A percentile compares a stretch with the other conserved stretches of the same genome.
phyloP scores from a whole-genome alignment of 805 yeast genomes.

The Saccharomyces jurei region DNA sequence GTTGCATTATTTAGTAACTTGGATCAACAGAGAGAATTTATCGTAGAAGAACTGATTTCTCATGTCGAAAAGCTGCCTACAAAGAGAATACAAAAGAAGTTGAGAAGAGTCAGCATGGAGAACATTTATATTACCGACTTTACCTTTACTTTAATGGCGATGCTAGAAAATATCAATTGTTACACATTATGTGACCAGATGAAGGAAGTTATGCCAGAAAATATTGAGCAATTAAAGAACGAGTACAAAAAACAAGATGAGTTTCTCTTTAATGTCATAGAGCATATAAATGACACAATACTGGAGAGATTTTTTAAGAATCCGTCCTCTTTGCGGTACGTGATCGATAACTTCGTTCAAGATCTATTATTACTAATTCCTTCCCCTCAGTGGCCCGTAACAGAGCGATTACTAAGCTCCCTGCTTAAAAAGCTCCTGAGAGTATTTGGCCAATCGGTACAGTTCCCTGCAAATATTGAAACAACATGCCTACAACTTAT shows the following conservation, averaged over 20 bases:
- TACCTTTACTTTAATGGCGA: slow-evolving; percentile 18
- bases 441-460: slow-evolving; percentile 32
- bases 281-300: slow-evolving; percentile 21
- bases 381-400: slow-evolving; percentile 55
- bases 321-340: slow-evolving; percentile 28
- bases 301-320: slow-evolving; percentile 18
- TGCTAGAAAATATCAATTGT: slow-evolving; percentile 22
- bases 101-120: slow-evolving; percentile 12
- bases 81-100: slow-evolving; percentile 30
- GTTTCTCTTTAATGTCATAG: slow-evolving; percentile 8
- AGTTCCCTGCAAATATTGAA: slow-evolving; percentile 37
- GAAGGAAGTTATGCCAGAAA: background rate
- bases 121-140: slow-evolving; percentile 21
- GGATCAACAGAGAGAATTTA: slow-evolving; percentile 48
- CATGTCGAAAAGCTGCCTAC: slow-evolving; percentile 44
- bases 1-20: slow-evolving; percentile 34
- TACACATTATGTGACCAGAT: slow-evolving; percentile 4
- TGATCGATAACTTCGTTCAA: slow-evolving; percentile 45
- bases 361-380: slow-evolving; percentile 47
- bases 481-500: slow-evolving; percentile 49
- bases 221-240: background rate
- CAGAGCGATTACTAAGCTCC: slow-evolving; percentile 42
- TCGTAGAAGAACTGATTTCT: slow-evolving; percentile 51
- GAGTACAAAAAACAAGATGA: slow-evolving; percentile 2
- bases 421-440: slow-evolving; percentile 38